Evolutionary conservation across 2,329 filamentous ascomycete species (phyloP).

Genomic region (Clonostachys chloroleuca): DNA sequence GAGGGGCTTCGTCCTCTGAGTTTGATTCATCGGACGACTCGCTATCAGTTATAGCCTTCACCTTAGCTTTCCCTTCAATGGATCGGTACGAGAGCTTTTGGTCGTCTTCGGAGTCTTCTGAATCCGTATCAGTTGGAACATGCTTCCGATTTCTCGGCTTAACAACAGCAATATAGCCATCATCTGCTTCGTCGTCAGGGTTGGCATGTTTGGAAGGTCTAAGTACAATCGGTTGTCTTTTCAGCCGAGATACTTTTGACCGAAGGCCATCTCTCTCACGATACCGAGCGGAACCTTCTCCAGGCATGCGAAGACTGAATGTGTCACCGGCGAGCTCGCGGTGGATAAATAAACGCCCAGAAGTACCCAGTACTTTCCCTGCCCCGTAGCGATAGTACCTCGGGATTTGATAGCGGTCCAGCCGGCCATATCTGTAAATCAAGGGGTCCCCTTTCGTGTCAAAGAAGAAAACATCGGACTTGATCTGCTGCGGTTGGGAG

Average conservation of each 20-base stretch:
- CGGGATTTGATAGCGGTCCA: conserved; percentile 70
- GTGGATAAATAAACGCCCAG: conserved; percentile 59
- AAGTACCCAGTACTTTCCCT: conserved; percentile 67
- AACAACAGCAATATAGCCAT: conserved; percentile 44
- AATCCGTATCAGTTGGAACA: conserved; percentile 7
- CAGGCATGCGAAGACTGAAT: conserved; percentile 43
- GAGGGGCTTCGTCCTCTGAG: conserved; percentile 24
- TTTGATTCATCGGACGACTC: conserved; percentile 46
- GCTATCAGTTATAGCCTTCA: conserved; percentile 23
- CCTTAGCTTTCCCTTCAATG: conserved; percentile 59
- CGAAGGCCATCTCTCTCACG: conserved; percentile 42
- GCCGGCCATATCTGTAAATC: conserved; percentile 68
- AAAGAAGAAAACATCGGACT: conserved; percentile 42
- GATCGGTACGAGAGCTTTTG: conserved; percentile 57
- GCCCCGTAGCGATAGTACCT: conserved; percentile 64
- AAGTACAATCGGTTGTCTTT: conserved; percentile 32
- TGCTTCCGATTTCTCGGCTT: conserved; percentile 34
- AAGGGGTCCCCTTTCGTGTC: conserved; percentile 76
- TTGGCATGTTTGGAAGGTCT: conserved; percentile 16
- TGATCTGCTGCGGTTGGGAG: background rate
- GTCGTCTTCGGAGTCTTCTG: conserved; percentile 38
- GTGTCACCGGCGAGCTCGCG: conserved; percentile 53
- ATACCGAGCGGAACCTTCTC: conserved; percentile 24
- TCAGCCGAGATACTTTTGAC: conserved; percentile 30
- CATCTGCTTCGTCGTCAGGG: conserved; percentile 7